Evolutionary conservation across 768 basidiomycete species (phyloP), one percentile per base, ranked within the genome.

Genomic region (Boletus pseudopeckii): DNA sequence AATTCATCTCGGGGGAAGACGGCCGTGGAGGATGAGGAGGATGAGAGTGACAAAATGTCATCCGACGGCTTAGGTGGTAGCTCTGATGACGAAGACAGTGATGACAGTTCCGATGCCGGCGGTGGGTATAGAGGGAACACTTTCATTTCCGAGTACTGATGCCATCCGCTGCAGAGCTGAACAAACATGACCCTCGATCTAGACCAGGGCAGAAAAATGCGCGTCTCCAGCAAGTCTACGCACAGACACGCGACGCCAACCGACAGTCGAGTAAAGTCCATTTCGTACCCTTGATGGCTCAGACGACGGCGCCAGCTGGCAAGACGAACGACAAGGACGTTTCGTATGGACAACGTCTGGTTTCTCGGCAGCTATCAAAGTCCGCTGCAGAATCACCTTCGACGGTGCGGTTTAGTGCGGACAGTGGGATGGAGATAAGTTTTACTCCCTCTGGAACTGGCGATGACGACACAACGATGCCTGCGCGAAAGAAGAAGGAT

Each of bases 21-120:
- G 1, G 91, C 87, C 1, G 90, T 92, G 24, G 90, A 94, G 64
- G 84, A 90, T 34, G 92, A 95, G 59, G 90, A 90, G 30, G 94
- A 94, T 17, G 90, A 92, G 66, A 90, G 86, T 60, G 89, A 92
- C 54, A 83, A 78, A 65, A 51, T 67, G 15, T 86, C 86, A 9
- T 84, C 81, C 3, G 80, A 83, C 58, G 80, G 77, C n/a, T 67
- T 80, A 50, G 78, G 68, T 8, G 70, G 70, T 13, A 75, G 64
- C 47, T 66, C 70, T 48, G 74, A 73, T 38, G 76, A 68, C 40
- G 71, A 75, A 65, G 64, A 62, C 64, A 69, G 66, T 50, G 72
- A 67, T 28, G 73, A 84, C 61, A 84, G 83, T 58, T 82, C 80
- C 60, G 81, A 81, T 58, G 81, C 79, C 18, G 82, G 82, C 57